A percentile compares a stretch with the other conserved stretches of the same genome.
Evolutionary conservation across 768 basidiomycete genomes (phyloP).

Genomic region (Mycena olivaceomarginata): DNA sequence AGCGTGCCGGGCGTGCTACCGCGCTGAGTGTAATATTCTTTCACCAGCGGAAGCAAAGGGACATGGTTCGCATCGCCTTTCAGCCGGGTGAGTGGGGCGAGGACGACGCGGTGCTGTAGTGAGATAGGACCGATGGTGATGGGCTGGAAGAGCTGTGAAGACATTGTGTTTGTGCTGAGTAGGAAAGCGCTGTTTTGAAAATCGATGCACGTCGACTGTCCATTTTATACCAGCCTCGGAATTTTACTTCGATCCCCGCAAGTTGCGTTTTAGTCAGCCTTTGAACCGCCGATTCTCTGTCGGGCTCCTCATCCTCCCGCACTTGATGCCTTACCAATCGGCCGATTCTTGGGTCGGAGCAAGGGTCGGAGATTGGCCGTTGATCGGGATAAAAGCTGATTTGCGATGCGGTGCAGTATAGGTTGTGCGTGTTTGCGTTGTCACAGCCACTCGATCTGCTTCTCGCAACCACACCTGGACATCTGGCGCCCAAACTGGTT

Average conservation of each 20-base stretch:
- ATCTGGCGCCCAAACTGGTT: too few relatives aligned
- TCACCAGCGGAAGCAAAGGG: conserved; percentile 51
- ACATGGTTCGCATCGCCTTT: conserved; percentile 51
- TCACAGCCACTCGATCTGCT: too few relatives aligned
- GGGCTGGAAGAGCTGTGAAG: conserved; percentile 29
- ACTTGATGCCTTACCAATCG: background rate
- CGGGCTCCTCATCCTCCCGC: background rate
- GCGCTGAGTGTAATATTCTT: conserved; percentile 56
- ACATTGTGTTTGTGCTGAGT: background rate
- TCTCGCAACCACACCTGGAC: too few relatives aligned
- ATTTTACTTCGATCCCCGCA: too few relatives aligned
- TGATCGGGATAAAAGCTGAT: background rate
- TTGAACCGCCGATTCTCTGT: background rate
- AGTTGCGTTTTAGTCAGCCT: too few relatives aligned
- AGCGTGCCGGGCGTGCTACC: conserved; percentile 57
- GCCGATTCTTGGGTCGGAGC: too few relatives aligned
- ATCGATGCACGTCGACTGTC: background rate
- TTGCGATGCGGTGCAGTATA: background rate
- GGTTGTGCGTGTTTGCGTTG: too few relatives aligned
- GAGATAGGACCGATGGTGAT: conserved; percentile 12
- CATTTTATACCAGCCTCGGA: too few relatives aligned
- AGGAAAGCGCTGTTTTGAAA: background rate
- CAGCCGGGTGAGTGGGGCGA: conserved; percentile 58
- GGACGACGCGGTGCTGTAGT: conserved; percentile 56
- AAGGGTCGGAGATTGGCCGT: too few relatives aligned